These are phyloP conservation scores for Tolypocladium paradoxum DNA, from an alignment of 2,329 filamentous ascomycete genomes.

Conservation along the genomic window DNA sequence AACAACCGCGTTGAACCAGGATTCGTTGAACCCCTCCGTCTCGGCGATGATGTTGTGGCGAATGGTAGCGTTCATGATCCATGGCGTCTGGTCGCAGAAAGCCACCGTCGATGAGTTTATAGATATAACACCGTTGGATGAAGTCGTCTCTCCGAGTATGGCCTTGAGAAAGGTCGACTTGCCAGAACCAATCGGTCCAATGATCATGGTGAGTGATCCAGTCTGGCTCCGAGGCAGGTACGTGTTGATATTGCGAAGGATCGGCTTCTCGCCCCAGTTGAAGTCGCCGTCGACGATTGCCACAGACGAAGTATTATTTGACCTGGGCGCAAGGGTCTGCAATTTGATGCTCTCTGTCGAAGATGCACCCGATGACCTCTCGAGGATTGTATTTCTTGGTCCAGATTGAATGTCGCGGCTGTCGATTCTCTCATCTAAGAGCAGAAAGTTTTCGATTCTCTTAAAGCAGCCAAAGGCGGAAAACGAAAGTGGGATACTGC, in stretches of 20 bases:
- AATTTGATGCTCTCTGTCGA: conserved; percentile 6
- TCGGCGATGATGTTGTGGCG: conserved; percentile 23
- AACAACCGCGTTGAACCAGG: conserved; percentile 20
- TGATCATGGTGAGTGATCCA: conserved; percentile 17
- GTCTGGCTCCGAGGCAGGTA: conserved; percentile 8
- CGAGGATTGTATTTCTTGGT: background rate
- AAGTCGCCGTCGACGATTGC: conserved; percentile 14
- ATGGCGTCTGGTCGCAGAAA: conserved; percentile 20
- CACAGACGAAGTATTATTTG: conserved; percentile 4
- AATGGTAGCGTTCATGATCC: conserved; percentile 22
- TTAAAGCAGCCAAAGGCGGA: conserved; percentile 18
- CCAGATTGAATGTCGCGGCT: conserved; percentile 7
- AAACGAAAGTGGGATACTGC: conserved; percentile 15
- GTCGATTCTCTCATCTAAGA: conserved; percentile 13
- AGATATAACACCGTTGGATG: conserved; percentile 10
- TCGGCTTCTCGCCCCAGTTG: conserved; percentile 14
- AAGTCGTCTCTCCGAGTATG: conserved; percentile 16
- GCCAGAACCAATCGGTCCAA: conserved; percentile 20
- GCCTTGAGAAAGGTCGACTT: conserved; percentile 21
- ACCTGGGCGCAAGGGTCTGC: background rate
- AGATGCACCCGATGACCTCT: too few species aligned
- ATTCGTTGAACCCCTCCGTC: conserved; percentile 15
- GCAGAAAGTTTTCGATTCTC: conserved; percentile 19
- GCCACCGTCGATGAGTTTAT: conserved; percentile 13
- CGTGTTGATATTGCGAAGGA: conserved; percentile 13